A percentile compares a stretch with the other conserved stretches of the same genome.
These are phyloP conservation scores for Podila clonocystis DNA, from an alignment of 192 early-diverging fungal species.

Conservation along the genomic window DNA sequence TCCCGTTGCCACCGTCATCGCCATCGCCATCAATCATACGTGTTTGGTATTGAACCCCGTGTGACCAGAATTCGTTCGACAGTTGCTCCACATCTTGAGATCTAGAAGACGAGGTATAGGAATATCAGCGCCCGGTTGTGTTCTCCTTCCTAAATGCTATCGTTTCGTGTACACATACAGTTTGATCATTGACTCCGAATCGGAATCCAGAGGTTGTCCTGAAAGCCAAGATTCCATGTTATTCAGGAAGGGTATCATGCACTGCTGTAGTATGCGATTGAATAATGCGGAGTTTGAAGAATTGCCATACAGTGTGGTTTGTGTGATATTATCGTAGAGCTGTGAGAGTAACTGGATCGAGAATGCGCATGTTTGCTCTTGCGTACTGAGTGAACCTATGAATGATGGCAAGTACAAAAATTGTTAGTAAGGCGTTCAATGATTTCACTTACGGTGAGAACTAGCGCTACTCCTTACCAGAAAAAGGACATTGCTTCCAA, in stretches of 20 bases:
- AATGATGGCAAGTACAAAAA: constrained; percentile 4
- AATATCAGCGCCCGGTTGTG: not conserved
- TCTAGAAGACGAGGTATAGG: not conserved
- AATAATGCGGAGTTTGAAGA: constrained; percentile 1
- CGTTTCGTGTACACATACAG: constrained; percentile 7
- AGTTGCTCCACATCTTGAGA: constrained; percentile 10
- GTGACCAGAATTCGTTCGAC: constrained; percentile 33
- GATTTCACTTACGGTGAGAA: not conserved
- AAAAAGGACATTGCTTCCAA: constrained; percentile 16
- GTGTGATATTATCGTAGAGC: constrained; percentile 11
- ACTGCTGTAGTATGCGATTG: constrained; percentile 19
- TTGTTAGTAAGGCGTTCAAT: not conserved
- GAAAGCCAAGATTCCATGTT: constrained; percentile 39
- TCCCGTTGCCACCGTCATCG: not conserved
- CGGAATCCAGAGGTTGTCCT: constrained; percentile 20
- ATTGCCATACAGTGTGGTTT: constrained; percentile 12
- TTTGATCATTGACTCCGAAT: constrained; percentile 30
- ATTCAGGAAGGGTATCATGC: constrained; percentile 27
- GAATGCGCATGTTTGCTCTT: constrained; percentile 6
- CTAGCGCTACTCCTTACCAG: constrained; percentile 8
- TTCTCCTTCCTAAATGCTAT: no score
- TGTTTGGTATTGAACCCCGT: constrained; percentile 14
- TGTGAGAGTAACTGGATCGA: constrained; percentile 18
- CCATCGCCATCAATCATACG: constrained; percentile 4
- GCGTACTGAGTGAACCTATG: not conserved